Evolutionary conservation across 2,329 filamentous ascomycete species (phyloP).

Genomic region (Apiospora phragmitis): DNA sequence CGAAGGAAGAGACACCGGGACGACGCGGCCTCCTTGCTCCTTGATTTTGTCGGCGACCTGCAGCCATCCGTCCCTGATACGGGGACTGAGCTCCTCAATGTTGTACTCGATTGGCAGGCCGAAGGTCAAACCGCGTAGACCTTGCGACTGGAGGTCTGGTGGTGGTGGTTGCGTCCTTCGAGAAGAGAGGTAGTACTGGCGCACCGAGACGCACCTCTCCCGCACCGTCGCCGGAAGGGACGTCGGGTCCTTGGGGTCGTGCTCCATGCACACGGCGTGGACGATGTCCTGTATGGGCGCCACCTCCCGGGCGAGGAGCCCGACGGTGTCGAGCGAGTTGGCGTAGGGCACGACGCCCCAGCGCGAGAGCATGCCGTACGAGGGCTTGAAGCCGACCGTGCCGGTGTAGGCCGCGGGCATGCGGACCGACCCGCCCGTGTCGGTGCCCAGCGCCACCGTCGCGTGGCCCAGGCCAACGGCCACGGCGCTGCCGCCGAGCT

Average conservation of each 20-base stretch:
- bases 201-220: constrained; percentile 38
- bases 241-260: constrained; percentile 75
- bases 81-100: constrained; percentile 72
- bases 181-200: constrained; percentile 27
- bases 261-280: constrained; percentile 44
- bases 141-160: constrained; percentile 13
- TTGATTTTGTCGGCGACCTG: constrained; percentile 60
- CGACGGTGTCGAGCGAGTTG: constrained; percentile 90
- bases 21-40: constrained; percentile 66
- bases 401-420: constrained; percentile 87
- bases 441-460: constrained; percentile 77
- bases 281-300: constrained; percentile 53
- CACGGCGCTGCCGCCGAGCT: constrained; percentile 91
- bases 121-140: constrained; percentile 44
- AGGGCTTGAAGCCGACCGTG: constrained; percentile 84
- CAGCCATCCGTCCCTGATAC: constrained; percentile 71
- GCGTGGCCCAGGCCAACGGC: constrained; percentile 67
- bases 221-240: constrained; percentile 62
- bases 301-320: constrained; percentile 64
- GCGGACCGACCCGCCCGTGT: constrained; percentile 87
- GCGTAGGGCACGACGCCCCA: constrained; percentile 90
- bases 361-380: constrained; percentile 82
- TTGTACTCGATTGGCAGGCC: constrained; percentile 80
- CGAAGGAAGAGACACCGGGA: constrained; percentile 77
- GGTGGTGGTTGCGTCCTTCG: background rate